phyloP scores from a whole-genome alignment of 352 stramenopile species.

The Pythium myriotylum region DNA sequence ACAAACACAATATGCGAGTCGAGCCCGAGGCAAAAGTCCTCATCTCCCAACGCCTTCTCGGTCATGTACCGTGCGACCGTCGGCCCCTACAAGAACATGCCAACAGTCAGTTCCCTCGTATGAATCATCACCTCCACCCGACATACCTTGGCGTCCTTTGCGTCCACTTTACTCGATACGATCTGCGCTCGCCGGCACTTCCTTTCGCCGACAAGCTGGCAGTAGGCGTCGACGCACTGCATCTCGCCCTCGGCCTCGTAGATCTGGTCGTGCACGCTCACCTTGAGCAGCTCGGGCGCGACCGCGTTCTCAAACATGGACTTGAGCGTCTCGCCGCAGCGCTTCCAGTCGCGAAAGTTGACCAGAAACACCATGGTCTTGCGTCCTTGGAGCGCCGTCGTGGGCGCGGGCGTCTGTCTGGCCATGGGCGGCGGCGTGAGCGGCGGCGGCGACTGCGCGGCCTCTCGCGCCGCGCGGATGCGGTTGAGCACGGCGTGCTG shows the following conservation, averaged over 20 bases:
- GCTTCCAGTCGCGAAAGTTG: conserved; percentile 69
- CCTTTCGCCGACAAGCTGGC: conserved; percentile 54
- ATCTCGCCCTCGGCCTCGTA: conserved; percentile 58
- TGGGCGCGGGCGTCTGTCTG: conserved; percentile 13
- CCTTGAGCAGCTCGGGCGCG: conserved; percentile 46
- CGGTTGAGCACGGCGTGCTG: too few relatives aligned
- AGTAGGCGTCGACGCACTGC: conserved; percentile 61
- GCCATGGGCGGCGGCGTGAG: not conserved
- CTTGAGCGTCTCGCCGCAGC: conserved; percentile 67
- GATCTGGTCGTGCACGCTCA: conserved; percentile 71
- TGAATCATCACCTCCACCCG: not conserved
- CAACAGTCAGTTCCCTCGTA: not conserved
- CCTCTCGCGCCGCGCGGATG: too few relatives aligned
- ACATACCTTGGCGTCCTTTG: not conserved
- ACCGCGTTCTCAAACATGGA: conserved; percentile 73
- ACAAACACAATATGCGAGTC: conserved; percentile 82
- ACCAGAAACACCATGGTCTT: conserved; percentile 65
- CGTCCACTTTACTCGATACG: conserved; percentile 41
- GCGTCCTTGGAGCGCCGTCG: conserved; percentile 48
- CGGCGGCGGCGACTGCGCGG: not conserved
- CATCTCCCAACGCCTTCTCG: conserved; percentile 66
- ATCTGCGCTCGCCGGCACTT: conserved; percentile 59
- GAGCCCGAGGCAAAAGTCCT: conserved; percentile 61
- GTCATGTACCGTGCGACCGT: conserved; percentile 69
- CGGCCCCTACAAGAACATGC: conserved; percentile 38